Percentiles rank a stretch among this genome's conserved stretches.
Evolutionary conservation across 2,329 filamentous ascomycete species (phyloP).

Genomic region (Aspergillus spinulosporus): DNA sequence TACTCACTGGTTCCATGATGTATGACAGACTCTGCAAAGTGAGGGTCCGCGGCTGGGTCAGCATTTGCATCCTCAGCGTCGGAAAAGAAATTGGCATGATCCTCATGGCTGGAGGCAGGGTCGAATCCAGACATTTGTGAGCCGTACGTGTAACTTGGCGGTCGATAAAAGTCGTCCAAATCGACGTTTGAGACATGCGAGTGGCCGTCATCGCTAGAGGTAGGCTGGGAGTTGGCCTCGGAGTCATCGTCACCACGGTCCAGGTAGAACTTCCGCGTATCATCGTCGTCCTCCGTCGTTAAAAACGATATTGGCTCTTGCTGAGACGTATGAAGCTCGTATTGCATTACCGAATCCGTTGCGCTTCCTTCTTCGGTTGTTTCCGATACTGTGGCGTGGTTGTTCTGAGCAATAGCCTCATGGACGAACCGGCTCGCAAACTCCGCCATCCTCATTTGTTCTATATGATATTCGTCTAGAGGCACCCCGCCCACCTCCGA

Average conservation of each 20-base stretch:
- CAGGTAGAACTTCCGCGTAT: slow-evolving; percentile 37
- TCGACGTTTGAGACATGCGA: slow-evolving; percentile 27
- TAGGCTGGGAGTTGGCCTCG: slow-evolving; percentile 12
- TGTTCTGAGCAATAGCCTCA: slow-evolving; percentile 16
- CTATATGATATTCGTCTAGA: slow-evolving; percentile 18
- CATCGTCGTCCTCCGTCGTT: slow-evolving; percentile 31
- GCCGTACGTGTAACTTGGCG: slow-evolving; percentile 22
- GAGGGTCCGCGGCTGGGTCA: slow-evolving; percentile 19
- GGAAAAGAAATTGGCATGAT: slow-evolving; percentile 19
- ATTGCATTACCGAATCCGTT: slow-evolving; percentile 28
- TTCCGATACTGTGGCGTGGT: slow-evolving; percentile 24
- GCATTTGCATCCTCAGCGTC: slow-evolving; percentile 20
- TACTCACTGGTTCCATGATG: slow-evolving; percentile 33
- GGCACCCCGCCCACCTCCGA: slow-evolving; percentile 26
- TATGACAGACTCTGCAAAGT: slow-evolving; percentile 26
- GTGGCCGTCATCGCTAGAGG: slow-evolving; percentile 4
- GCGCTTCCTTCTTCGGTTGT: slow-evolving; percentile 22
- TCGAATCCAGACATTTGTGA: slow-evolving; percentile 18
- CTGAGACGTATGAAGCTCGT: slow-evolving; percentile 25
- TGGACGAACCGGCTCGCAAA: slow-evolving; percentile 24
- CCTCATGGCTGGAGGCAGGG: slow-evolving; percentile 17
- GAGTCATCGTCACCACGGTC: slow-evolving; percentile 27
- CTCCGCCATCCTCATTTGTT: slow-evolving; percentile 22
- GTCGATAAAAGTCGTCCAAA: slow-evolving; percentile 34
- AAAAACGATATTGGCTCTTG: slow-evolving; percentile 18